Base-by-base conservation (phyloP, 495 filamentous ascomycete species). In the Trichoderma virens region DNA sequence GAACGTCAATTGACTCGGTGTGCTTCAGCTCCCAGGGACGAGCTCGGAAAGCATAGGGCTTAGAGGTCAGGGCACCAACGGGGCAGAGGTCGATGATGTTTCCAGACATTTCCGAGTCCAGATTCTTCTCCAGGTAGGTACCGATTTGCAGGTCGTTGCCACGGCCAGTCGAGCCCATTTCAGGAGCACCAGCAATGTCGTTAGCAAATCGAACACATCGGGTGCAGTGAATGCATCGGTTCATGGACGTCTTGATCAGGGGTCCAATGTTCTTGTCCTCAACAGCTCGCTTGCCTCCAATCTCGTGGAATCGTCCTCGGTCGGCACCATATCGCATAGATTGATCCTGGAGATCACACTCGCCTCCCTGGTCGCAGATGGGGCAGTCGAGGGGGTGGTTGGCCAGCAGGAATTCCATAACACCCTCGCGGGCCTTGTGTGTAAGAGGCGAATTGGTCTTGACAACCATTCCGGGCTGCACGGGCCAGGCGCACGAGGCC, bases 171-270 rank as follows among this genome's bases (percentile, higher is more conserved):
- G 92, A 94, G 68, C 94, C 94, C 66, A 98, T 80, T 75, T 98
- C 94, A 20, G 94, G 91, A 59, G 94, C 94, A 67, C 94, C 94
- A 32, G 94, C 94, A 67, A 98, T 82, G 74, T 98, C 94, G 75
- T 97, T 98, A 72, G 94, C 91, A 76, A 98, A 98, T 68, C 94
- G 92, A 66, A 98, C 85, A 77, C 94, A 98, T 71, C 94, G 86
- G 68, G 94, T 98, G 80, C 94, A 98, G 79, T 98, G 94, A 73
- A 98, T 98, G 79, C 94, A 98, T 72, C 94, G 83, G 80, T 98
- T 98, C 94, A 98, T 98, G n/a, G 95, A 98, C 18, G 94, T 98
- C 82, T 98, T 98, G 74, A 98, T 88, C 64, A 98, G 76, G n/a
- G 94, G 94, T 7, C 94, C 94, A 68, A 98, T 97, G 73, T 98